Evolutionary conservation across 2,329 filamentous ascomycete genomes (phyloP).

Genomic region (Madurella fahalii): DNA sequence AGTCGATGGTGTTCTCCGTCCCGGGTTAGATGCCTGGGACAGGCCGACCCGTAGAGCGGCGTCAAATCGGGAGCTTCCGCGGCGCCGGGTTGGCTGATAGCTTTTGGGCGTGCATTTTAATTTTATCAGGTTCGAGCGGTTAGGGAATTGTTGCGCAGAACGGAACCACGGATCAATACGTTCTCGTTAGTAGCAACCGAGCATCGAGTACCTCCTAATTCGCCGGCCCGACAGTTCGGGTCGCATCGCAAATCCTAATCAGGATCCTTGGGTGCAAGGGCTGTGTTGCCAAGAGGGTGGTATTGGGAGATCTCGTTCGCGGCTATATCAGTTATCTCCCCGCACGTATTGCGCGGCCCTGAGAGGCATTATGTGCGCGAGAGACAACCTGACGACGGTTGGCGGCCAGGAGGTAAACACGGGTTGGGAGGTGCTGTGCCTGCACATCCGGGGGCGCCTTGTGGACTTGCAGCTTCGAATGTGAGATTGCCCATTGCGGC

Average conservation of each 20-base stretch:
- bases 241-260: not conserved
- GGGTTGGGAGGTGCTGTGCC: too few species aligned
- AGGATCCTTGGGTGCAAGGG: not conserved
- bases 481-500: too few species aligned
- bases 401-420: too few species aligned
- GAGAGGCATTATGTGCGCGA: too few species aligned
- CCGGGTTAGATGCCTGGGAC: too few species aligned
- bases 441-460: too few species aligned
- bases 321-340: not conserved
- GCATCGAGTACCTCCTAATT: not conserved
- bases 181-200: not conserved
- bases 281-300: not conserved
- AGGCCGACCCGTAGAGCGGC: not conserved
- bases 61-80: slow-evolving; percentile 13
- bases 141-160: slow-evolving; percentile 6
- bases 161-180: not conserved
- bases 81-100: not conserved
- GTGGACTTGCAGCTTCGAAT: too few species aligned
- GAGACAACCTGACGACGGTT: too few species aligned
- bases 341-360: too few species aligned
- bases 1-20: not conserved
- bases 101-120: not conserved
- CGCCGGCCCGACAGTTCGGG: slow-evolving; percentile 8
- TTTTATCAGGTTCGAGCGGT: not conserved
- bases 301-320: not conserved